A percentile compares a stretch with the other conserved stretches of the same genome.
Conservation (phyloP, 176 grass and related monocot genomes). For the Oryza rufipogon region DNA sequence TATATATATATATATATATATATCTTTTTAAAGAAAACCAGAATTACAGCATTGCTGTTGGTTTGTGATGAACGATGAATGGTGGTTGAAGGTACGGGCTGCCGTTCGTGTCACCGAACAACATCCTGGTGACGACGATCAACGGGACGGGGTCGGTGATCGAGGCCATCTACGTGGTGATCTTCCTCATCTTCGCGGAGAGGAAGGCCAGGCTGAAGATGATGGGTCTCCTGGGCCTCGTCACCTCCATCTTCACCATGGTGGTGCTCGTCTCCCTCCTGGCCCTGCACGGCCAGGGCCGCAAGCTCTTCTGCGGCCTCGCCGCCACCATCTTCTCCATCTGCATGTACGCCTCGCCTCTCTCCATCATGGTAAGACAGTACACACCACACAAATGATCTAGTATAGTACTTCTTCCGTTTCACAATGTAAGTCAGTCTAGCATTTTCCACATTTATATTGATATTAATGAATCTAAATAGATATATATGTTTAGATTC, state of each 20-base stretch:
- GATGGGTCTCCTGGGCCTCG: conserved; percentile 63
- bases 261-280: conserved; percentile 79
- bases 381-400: neutral
- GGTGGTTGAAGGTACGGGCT: conserved; percentile 68
- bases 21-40: neutral
- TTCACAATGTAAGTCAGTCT: too few relatives aligned
- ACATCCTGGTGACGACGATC: conserved; percentile 89
- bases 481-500: too few relatives aligned
- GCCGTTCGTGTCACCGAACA: conserved; percentile 92
- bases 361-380: conserved; percentile 85
- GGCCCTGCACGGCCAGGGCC: conserved; percentile 63
- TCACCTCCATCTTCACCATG: conserved; percentile 56
- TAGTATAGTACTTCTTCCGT: too few relatives aligned
- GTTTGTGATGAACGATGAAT: neutral
- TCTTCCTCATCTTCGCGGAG: conserved; percentile 83
- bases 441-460: too few relatives aligned
- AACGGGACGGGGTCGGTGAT: conserved; percentile 79
- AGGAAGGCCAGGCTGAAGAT: conserved; percentile 44
- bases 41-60: neutral
- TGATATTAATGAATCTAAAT: too few relatives aligned
- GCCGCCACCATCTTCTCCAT: conserved; percentile 91
- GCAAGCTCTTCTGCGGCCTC: conserved; percentile 91
- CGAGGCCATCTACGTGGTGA: conserved; percentile 86
- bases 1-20: too few relatives aligned
- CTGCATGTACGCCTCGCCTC: conserved; percentile 97